Evolutionary conservation across 2,329 filamentous ascomycete species (phyloP).

Genomic region (Cercospora citrullina): DNA sequence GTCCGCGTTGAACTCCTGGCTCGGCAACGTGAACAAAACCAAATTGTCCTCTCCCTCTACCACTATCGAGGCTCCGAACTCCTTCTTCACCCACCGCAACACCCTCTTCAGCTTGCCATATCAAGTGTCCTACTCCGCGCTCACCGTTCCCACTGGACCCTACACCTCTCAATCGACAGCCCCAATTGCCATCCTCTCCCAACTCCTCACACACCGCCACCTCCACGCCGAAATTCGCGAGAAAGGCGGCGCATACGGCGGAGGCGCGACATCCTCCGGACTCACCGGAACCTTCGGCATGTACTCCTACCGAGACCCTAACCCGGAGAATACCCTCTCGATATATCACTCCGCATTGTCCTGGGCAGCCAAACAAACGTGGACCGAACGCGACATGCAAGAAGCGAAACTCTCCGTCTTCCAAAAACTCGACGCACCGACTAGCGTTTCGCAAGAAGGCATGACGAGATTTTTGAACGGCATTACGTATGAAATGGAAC

Average conservation of each 20-base stretch:
- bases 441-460: constrained; percentile 83
- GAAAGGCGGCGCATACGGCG: constrained; percentile 95
- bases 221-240: constrained; percentile 96
- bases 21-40: constrained; percentile 44
- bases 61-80: constrained; percentile 28
- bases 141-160: constrained; percentile 78
- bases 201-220: constrained; percentile 93
- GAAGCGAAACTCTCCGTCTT: constrained; percentile 96
- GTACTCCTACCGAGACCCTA: constrained; percentile 95
- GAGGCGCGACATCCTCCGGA: constrained; percentile 78
- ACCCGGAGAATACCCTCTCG: constrained; percentile 81
- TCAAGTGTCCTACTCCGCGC: constrained; percentile 91
- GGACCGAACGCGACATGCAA: constrained; percentile 82
- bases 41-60: constrained; percentile 4
- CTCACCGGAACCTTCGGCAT: constrained; percentile 87
- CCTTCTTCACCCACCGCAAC: constrained; percentile 51
- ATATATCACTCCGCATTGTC: constrained; percentile 81
- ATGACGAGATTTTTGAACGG: constrained; percentile 82
- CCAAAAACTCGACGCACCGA: constrained; percentile 84
- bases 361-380: constrained; percentile 79
- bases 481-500: constrained; percentile 84
- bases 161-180: constrained; percentile 76
- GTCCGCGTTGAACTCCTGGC: constrained; percentile 68
- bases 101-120: constrained; percentile 93
- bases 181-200: constrained; percentile 81